These are phyloP conservation scores for Geum urbanum DNA, from an alignment of 306 rosid genomes.

Conservation along the genomic window DNA sequence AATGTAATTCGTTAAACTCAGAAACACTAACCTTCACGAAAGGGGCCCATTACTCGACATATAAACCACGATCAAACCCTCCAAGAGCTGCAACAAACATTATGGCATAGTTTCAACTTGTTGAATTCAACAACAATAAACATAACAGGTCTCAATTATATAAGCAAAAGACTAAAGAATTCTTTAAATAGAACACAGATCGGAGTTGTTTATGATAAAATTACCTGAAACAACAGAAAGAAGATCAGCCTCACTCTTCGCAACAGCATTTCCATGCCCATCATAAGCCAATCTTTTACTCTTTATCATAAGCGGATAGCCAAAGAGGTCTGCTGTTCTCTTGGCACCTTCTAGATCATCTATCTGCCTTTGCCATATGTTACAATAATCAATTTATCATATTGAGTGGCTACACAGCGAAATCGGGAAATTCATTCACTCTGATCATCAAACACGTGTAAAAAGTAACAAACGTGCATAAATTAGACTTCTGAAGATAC, in stretches of 20 bases:
- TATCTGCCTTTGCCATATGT: constrained; percentile 42
- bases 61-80: constrained; percentile 70
- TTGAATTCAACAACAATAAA: background rate
- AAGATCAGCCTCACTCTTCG: constrained; percentile 62
- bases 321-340: constrained; percentile 63
- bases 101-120: background rate
- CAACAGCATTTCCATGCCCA: constrained; percentile 93
- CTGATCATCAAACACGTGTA: constrained; percentile 11
- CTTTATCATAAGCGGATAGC: constrained; percentile 91
- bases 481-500: constrained; percentile 73
- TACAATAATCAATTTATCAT: constrained; percentile 8
- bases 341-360: constrained; percentile 68
- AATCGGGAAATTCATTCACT: background rate
- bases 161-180: background rate
- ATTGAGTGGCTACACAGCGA: constrained; percentile 4
- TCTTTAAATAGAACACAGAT: background rate
- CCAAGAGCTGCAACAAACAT: constrained; percentile 61
- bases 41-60: constrained; percentile 89
- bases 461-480: constrained; percentile 46
- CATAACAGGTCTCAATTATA: background rate
- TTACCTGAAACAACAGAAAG: constrained; percentile 61
- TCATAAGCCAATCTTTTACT: constrained; percentile 90
- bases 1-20: background rate
- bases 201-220: background rate
- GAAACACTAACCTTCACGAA: constrained; percentile 36